A percentile compares a stretch with the other conserved stretches of the same genome.
Evolutionary conservation across 1,139 yeast genomes (phyloP).

Genomic region (Lodderomyces metapsilosis): DNA sequence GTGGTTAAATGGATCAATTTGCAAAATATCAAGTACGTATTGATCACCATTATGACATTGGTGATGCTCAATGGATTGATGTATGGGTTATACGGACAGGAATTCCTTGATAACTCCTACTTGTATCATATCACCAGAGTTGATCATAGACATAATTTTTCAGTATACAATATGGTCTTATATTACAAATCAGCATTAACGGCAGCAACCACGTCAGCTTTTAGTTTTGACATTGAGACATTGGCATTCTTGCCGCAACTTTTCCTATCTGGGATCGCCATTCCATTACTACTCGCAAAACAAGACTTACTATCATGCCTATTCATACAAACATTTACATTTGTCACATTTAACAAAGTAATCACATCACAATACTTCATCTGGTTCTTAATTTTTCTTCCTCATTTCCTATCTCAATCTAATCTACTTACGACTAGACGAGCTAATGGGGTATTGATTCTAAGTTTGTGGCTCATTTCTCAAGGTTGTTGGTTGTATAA

Average conservation of each 20-base stretch:
- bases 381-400: slow-evolving; percentile 86
- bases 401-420: slow-evolving; percentile 60
- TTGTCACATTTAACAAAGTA: slow-evolving; percentile 90
- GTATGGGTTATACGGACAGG: slow-evolving; percentile 69
- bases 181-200: slow-evolving; percentile 57
- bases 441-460: slow-evolving; percentile 36
- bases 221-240: slow-evolving; percentile 29
- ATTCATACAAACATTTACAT: slow-evolving; percentile 86
- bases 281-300: slow-evolving; percentile 61
- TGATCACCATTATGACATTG: slow-evolving; percentile 44
- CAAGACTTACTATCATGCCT: slow-evolving; percentile 59
- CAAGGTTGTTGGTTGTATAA: slow-evolving; percentile 79
- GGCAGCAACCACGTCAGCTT: neutral
- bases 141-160: slow-evolving; percentile 94
- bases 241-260: slow-evolving; percentile 86
- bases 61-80: slow-evolving; percentile 48
- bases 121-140: slow-evolving; percentile 77
- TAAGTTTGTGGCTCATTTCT: slow-evolving; percentile 60
- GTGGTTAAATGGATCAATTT: slow-evolving; percentile 38
- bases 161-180: slow-evolving; percentile 75
- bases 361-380: slow-evolving; percentile 92
- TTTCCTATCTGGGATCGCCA: slow-evolving; percentile 50
- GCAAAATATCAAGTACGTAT: slow-evolving; percentile 45
- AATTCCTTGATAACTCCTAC: slow-evolving; percentile 77
- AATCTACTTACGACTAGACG: slow-evolving; percentile 24